Percentiles rank a stretch among this genome's conserved stretches.
phyloP scores from a whole-genome alignment of 441 rosid genomes.

The Croton laevigatus region DNA sequence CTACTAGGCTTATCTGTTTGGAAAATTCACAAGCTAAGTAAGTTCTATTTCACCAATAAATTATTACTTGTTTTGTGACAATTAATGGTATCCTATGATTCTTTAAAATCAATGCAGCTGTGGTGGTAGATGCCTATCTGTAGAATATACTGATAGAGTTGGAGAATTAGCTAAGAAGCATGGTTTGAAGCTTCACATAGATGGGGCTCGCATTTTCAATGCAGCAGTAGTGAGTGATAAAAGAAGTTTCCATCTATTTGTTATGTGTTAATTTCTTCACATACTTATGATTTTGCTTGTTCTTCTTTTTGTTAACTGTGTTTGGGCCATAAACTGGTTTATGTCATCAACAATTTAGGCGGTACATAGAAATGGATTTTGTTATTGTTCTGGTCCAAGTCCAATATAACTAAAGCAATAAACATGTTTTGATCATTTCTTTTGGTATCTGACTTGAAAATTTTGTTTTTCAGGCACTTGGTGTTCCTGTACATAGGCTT shows the following conservation, averaged over 20 bases:
- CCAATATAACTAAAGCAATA: not conserved
- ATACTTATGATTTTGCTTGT: no score
- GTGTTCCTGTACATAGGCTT: constrained; percentile 76
- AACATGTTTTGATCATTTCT: not conserved
- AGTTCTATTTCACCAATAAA: constrained; percentile 18
- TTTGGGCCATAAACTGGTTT: not conserved
- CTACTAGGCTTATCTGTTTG: constrained; percentile 87
- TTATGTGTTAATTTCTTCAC: not conserved
- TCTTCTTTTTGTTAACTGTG: no score
- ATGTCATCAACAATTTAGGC: not conserved
- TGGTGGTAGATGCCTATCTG: constrained; percentile 78
- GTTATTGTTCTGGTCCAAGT: not conserved
- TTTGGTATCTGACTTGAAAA: constrained; percentile 10
- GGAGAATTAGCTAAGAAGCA: constrained; percentile 81
- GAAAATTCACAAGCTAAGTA: constrained; percentile 97
- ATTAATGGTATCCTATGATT: not conserved
- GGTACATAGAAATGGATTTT: not conserved
- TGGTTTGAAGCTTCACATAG: constrained; percentile 88
- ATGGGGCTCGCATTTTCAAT: constrained; percentile 93
- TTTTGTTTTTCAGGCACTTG: constrained; percentile 60
- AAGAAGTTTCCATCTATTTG: not conserved
- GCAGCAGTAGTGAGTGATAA: constrained; percentile 68
- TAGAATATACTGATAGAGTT: constrained; percentile 66
- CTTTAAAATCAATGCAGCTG: constrained; percentile 46
- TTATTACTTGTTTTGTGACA: not conserved